Conservation (phyloP, 345 rosid species). For the Eucalyptus sp. region DNA sequence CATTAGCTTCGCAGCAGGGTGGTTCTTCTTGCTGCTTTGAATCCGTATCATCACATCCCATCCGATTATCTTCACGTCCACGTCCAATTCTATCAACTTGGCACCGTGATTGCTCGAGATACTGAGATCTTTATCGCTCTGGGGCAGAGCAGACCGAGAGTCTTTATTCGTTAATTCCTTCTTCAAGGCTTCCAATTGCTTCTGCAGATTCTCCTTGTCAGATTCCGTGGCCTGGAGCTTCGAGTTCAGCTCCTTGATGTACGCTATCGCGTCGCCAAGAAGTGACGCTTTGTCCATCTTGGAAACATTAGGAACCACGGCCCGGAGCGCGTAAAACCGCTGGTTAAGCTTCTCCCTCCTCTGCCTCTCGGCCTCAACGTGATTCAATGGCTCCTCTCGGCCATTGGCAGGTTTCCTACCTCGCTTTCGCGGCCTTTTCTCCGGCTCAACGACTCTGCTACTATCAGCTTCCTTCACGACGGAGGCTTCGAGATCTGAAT, state of each 20-base stretch:
- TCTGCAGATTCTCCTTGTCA: conserved; percentile 57
- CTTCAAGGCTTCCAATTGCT: conserved; percentile 43
- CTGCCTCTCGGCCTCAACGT: conserved; percentile 97
- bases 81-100: conserved; percentile 48
- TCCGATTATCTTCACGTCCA: conserved; percentile 84
- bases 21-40: conserved; percentile 68
- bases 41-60: conserved; percentile 83
- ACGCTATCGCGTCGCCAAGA: conserved; percentile 80
- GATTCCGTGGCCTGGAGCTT: conserved; percentile 47
- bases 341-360: conserved; percentile 97
- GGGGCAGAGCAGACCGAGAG: background rate
- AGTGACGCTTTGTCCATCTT: conserved; percentile 99
- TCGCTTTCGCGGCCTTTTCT: conserved; percentile 75
- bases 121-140: conserved; percentile 21
- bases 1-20: conserved; percentile 89
- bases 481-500: conserved; percentile 92
- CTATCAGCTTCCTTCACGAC: conserved; percentile 62
- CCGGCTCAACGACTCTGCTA: conserved; percentile 51
- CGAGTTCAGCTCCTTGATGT: conserved; percentile 70
- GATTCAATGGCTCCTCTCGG: conserved; percentile 92
- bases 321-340: conserved; percentile 73
- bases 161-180: conserved; percentile 29
- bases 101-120: conserved; percentile 9
- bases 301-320: conserved; percentile 89
- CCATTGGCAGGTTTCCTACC: conserved; percentile 98